Percentiles rank a stretch among this genome's conserved stretches.
Conservation (phyloP, 2,329 filamentous ascomycete species). For the Thermoascus crustaceus region DNA sequence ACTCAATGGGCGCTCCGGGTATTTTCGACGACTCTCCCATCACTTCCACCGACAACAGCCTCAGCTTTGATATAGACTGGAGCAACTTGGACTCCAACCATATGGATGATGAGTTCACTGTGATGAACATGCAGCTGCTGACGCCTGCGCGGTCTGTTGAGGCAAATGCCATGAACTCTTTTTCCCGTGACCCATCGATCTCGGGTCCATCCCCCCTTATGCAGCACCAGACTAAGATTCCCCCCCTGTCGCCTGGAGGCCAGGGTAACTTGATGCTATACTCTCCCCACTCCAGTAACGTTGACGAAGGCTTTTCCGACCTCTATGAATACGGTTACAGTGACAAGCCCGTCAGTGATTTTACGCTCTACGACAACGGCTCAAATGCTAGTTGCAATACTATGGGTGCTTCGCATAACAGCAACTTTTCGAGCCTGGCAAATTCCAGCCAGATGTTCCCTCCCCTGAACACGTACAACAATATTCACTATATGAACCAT, state of each 20-base stretch:
- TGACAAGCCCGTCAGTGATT: slow-evolving; percentile 15
- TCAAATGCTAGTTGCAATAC: slow-evolving; percentile 3
- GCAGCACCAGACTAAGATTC: slow-evolving; percentile 8
- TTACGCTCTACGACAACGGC: slow-evolving; percentile 19
- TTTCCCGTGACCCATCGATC: slow-evolving; percentile 12
- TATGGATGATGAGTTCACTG: slow-evolving; percentile 17
- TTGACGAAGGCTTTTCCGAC: slow-evolving; percentile 17
- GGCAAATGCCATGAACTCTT: slow-evolving; percentile 10
- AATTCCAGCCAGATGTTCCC: slow-evolving; percentile 15
- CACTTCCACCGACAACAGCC: slow-evolving; percentile 13
- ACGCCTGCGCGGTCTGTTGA: slow-evolving; percentile 11
- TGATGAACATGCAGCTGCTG: slow-evolving; percentile 19
- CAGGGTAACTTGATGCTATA: slow-evolving; percentile 24
- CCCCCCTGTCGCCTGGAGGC: slow-evolving; percentile 18
- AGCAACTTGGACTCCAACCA: slow-evolving; percentile 13
- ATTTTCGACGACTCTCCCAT: slow-evolving; percentile 16
- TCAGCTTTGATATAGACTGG: slow-evolving; percentile 19
- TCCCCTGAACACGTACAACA: slow-evolving; percentile 10
- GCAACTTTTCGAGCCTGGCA: slow-evolving; percentile 3
- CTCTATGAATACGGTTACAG: slow-evolving; percentile 11
- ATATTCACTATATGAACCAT: slow-evolving; percentile 9
- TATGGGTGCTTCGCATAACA: slow-evolving; percentile 6
- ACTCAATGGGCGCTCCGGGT: slow-evolving; percentile 14
- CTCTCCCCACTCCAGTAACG: slow-evolving; percentile 16
- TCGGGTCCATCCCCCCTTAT: slow-evolving; percentile 10